Percentiles rank a stretch among this genome's conserved stretches.
Conservation (phyloP, 345 rosid species). For the Murraya paniculata region DNA sequence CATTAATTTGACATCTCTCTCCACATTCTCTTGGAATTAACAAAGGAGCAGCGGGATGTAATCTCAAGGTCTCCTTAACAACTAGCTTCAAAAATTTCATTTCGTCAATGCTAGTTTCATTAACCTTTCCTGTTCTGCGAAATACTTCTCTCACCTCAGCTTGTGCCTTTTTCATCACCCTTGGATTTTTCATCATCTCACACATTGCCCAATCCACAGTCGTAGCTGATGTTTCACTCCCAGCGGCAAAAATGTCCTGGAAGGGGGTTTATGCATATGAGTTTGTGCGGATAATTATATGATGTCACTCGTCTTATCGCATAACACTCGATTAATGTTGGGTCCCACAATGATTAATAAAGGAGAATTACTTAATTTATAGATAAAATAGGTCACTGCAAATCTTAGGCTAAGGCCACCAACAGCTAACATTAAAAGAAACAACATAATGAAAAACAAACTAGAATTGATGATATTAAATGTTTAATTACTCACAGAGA, state of each 20-base stretch:
- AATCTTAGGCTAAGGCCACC: too few relatives aligned
- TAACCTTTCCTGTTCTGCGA: conserved; percentile 2
- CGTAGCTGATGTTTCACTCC: conserved; percentile 24
- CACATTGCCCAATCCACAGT: conserved; percentile 22
- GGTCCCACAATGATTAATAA: too few relatives aligned
- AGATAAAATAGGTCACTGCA: too few relatives aligned
- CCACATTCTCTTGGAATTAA: conserved; percentile 19
- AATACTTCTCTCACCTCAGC: conserved; percentile 30
- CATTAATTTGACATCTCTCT: background rate
- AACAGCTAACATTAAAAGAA: too few relatives aligned
- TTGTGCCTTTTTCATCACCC: conserved; percentile 21
- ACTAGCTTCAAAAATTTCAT: conserved; percentile 8
- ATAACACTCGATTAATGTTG: background rate
- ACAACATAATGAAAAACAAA: too few relatives aligned
- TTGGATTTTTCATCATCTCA: conserved; percentile 26
- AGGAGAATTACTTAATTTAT: too few relatives aligned
- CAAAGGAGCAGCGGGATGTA: conserved; percentile 8
- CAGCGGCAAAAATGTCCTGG: conserved; percentile 24
- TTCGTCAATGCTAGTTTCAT: conserved; percentile 4
- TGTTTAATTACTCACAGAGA: background rate
- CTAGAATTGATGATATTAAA: background rate
- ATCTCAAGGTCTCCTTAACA: conserved; percentile 7
- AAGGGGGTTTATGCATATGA: background rate
- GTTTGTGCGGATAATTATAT: background rate
- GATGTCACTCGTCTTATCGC: background rate